A percentile compares a stretch with the other conserved stretches of the same genome.
phyloP scores from a whole-genome alignment of 495 filamentous ascomycete genomes.

The Aspergillus avenaceus region DNA sequence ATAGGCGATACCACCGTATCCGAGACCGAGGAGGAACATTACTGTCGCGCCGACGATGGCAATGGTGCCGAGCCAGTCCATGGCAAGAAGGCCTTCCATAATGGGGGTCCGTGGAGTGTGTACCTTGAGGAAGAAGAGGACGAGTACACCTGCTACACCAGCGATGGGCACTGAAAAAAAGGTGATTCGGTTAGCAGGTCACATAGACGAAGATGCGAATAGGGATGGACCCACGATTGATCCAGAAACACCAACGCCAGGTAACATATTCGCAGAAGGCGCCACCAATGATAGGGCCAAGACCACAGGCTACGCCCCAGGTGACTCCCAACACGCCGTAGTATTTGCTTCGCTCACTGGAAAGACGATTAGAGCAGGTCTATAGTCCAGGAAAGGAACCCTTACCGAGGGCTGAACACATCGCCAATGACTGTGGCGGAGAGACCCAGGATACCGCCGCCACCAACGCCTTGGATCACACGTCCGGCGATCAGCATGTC shows the following conservation, averaged over 20 bases:
- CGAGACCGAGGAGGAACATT: constrained; percentile 79
- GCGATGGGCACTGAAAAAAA: constrained; percentile 58
- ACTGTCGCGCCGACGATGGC: constrained; percentile 68
- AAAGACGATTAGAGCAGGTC: constrained; percentile 13
- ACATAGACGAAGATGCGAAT: too few relatives aligned
- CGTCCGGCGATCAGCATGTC: constrained; percentile 73
- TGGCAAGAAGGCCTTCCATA: constrained; percentile 61
- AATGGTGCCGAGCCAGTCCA: constrained; percentile 72
- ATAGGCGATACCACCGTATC: constrained; percentile 69
- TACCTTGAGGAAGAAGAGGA: constrained; percentile 69
- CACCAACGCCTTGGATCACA: constrained; percentile 76
- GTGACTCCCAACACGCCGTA: constrained; percentile 61
- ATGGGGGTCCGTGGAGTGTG: constrained; percentile 73
- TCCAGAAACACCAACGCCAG: constrained; percentile 63
- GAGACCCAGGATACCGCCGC: constrained; percentile 74
- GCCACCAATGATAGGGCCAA: constrained; percentile 77
- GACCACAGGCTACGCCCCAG: constrained; percentile 69
- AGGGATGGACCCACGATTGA: constrained; percentile 57
- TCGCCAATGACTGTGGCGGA: constrained; percentile 81
- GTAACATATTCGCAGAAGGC: too few relatives aligned
- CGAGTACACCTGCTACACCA: constrained; percentile 60
- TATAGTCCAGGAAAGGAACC: background rate
- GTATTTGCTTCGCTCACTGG: constrained; percentile 58
- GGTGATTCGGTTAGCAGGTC: constrained; percentile 19
- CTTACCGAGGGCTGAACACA: constrained; percentile 64